Evolutionary conservation across 2,329 filamentous ascomycete genomes (phyloP), one percentile per base, ranked within the genome.

Genomic region (Dothiorella sarmentorum): DNA sequence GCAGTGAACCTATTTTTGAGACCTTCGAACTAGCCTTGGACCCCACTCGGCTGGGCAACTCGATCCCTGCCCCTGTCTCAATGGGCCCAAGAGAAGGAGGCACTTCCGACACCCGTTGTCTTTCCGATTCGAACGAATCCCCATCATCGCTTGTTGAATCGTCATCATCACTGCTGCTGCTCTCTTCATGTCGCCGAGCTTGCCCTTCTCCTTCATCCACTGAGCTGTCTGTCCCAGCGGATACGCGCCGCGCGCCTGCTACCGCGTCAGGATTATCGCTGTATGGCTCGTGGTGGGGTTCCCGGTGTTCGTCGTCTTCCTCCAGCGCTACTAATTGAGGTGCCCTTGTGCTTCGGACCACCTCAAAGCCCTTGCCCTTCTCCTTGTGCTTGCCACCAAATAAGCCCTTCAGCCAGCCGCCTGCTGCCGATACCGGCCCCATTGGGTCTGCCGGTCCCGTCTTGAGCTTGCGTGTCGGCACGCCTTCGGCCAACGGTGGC

Each of bases 361-460:
- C 94, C 71, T 97, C 94, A 65, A 99, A 99, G 0, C 94, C 94
- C 73, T 97, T 97, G 64, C 88, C 87, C 73, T 95, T 96, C 64
- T 97, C 93, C 69, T 96, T 97, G 6, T 86, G 91, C 75, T 95
- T 96, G 15, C 88, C 89, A 11, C 86, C 87, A 60, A 96, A 83
- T 5, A 96, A 70, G 55, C 81, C 83, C 65, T 90, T 87, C 72
- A 97, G 85, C 91, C 93, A 99, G 4, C 91, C 90, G 0, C 89
- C 88, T 0, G 94, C 93, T 7, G 90, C 93, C 1, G 91, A 89
- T 18, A 96, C 89, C 0, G 92, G 91, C 0, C 92, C 90, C 35
- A 92, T 96, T 0, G 94, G 94, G 76, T 99, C 93, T 7, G 92
- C 91, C 2, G 94, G 94, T 0, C 94, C 94, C 4, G 94, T 99